Evolutionary conservation across 148 eudicot genomes (phyloP), one percentile per base, ranked within the genome.

Genomic region (Persicaria tinctoria): DNA sequence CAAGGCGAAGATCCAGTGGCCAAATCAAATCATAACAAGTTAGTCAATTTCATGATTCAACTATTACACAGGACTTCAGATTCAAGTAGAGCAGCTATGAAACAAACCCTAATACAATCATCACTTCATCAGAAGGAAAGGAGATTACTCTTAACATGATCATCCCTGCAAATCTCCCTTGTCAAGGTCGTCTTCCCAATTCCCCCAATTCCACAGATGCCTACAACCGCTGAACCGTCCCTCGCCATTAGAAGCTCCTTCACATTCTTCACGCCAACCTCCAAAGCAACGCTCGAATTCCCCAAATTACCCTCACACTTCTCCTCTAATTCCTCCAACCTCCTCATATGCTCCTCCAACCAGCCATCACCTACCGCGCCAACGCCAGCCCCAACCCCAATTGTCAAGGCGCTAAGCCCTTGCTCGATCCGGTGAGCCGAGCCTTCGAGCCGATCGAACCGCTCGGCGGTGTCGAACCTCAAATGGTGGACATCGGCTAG

Each of bases 161-260:
- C 83, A 82, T 93, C 98, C 76, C 68, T 85, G 78, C 81, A 91
- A 81, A 91, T 77, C 68, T 91, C 85, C 69, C 75, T 81, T 74
- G 92, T 92, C 75, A 93, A 78, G 74, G 97, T 93, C 17, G 98
- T 93, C 77, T 93, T 93, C 8, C 98, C 98, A 84, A 90, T 91
- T 2, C 98, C 98, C 11, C 94, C 97, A 76, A 91, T 89, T 74
- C 98, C 98, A 83, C 78, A 83, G 76, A 93, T 80, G 41, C 94
- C 97, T 68, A 88, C 41, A 76, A 91, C 92, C 0, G 47, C 48
- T 11, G 60, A 75, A 50, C 78, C 79, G 5, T 80, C 81, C 53
- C 78, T 78, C 59, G 62, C 89, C 56, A 85, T 75, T 7, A 93
- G 44, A 91, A 93, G 82, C 79, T 93, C 93, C 83, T 85, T 93